phyloP scores from a whole-genome alignment of 306 rosid species.

The Oxytropis ochrocephala region DNA sequence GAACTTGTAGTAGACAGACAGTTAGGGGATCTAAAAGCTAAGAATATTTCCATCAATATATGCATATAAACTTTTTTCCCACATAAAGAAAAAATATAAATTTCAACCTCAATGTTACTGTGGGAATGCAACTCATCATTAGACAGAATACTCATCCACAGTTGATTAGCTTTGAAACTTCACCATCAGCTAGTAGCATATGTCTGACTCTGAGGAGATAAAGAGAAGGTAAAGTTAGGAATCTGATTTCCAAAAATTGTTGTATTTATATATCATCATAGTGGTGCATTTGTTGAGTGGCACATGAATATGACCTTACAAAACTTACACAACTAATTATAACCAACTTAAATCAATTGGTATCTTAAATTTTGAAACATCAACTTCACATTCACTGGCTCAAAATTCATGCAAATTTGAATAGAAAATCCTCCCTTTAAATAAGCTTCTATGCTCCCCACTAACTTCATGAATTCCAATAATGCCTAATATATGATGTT shows the following conservation, averaged over 20 bases:
- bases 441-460: constrained; percentile 21
- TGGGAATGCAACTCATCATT: neutral
- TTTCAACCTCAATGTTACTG: neutral
- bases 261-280: neutral
- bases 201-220: neutral
- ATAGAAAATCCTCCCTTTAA: constrained; percentile 13
- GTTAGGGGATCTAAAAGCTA: no score
- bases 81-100: neutral
- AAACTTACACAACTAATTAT: neutral
- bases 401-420: constrained; percentile 4
- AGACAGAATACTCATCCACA: neutral
- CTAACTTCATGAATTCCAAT: constrained; percentile 7
- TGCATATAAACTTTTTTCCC: neutral
- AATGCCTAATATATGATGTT: constrained; percentile 4
- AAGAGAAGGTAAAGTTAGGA: neutral
- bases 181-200: constrained; percentile 15
- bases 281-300: constrained; percentile 2
- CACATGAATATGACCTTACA: constrained; percentile 31
- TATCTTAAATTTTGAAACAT: neutral
- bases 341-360: neutral
- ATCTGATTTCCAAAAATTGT: neutral
- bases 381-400: constrained; percentile 21
- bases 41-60: no score
- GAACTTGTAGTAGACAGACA: no score
- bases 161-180: constrained; percentile 11